Base-by-base conservation (phyloP, 352 stramenopile species). In the Globisporangium abappressorium region DNA sequence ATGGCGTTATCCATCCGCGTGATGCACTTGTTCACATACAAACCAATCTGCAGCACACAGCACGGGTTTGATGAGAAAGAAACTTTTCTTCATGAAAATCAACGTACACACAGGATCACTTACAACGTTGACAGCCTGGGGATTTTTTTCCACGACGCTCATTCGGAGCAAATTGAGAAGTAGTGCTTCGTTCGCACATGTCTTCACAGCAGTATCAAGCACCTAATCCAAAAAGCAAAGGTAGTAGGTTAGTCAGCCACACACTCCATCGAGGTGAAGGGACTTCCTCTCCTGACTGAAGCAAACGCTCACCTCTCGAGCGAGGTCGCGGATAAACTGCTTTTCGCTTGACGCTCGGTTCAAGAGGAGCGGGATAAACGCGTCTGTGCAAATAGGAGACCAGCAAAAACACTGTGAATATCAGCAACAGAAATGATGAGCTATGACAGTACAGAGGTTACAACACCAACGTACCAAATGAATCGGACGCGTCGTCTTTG, bases 291-390 rank as follows among this genome's bases (percentile, higher is more conserved):
- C 36, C 30, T 43, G 12, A 15, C 11, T 43, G 9, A 38, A 33
- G 26, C 22, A 34, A 34, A 24, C 6, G 20, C 46, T 34, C 62
- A 70, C 80, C 26, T 85, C 66, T 54, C 66, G 70, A 9, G 84
- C 82, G 26, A 90, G 64, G n/a, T 93, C 82, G 1, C 73, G 77
- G 26, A 93, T 78, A 63, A 93, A 93, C 57, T 90, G 81, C 69
- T 93, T 93, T 68, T 93, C 82, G n/a, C 73, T 89, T 8, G 72
- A 78, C 2, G 78, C 75, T 7, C 81, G 81, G 14, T 76, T 75
- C 46, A 93, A 41, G 2, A 93, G 65, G 20, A 90, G 63, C 24
- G 81, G 82, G 5, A 93, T 63, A 46, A 90, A 62, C 0, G 68
- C 63, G n/a, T 80, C 77, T 79, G 46, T 33, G n/a, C 4, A 47